Conservation (phyloP, 345 rosid genomes). For the Lenwebbia sp. region DNA sequence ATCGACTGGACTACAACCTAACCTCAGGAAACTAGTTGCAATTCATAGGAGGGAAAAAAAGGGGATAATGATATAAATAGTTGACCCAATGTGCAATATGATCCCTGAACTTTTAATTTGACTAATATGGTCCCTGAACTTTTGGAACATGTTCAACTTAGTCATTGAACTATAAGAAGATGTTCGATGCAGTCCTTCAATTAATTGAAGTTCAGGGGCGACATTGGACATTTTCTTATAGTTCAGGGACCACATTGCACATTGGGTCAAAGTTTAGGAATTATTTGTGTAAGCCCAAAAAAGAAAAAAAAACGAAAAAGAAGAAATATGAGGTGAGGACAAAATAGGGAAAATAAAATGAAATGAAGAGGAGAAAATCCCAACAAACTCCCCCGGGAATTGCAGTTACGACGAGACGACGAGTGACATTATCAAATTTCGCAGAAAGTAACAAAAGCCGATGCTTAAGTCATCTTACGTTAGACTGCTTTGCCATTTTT, state of each 20-base stretch:
- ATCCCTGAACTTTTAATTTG: no score
- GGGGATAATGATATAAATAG: no score
- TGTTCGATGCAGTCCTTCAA: no score
- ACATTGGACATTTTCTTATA: no score
- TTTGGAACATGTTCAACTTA: no score
- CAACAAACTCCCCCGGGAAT: not conserved
- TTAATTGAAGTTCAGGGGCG: no score
- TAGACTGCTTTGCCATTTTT: not conserved
- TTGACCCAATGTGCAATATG: no score
- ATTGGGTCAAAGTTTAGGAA: no score
- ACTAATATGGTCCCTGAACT: no score
- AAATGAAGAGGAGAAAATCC: not conserved
- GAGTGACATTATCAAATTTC: not conserved
- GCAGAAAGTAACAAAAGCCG: not conserved
- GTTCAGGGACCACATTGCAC: no score
- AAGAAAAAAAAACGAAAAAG: not conserved
- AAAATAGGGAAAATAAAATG: not conserved
- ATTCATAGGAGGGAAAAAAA: not conserved
- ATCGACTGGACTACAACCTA: not conserved
- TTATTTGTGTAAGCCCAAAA: no score
- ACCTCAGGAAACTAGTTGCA: not conserved
- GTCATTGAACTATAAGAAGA: fast-evolving
- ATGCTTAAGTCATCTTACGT: not conserved
- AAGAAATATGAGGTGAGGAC: not conserved
- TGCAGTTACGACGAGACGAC: not conserved